phyloP scores from a whole-genome alignment of 2,329 filamentous ascomycete genomes.

The Fusarium napiforme region DNA sequence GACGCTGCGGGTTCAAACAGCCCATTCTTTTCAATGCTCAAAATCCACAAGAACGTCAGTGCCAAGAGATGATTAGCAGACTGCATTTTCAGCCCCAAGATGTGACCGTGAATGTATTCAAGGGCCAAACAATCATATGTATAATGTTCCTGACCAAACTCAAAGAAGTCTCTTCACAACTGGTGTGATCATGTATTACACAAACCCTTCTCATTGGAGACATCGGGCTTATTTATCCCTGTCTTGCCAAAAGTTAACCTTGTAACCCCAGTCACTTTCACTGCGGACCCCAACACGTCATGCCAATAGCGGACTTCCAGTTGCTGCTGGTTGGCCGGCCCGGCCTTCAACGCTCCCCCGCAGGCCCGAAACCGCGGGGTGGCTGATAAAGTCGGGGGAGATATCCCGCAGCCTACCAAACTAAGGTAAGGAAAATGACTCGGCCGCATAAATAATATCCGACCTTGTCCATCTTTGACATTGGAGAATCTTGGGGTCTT shows the following conservation, averaged over 20 bases:
- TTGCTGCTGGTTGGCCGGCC: slow-evolving; percentile 21
- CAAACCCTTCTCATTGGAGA: not conserved
- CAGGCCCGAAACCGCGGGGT: slow-evolving; percentile 39
- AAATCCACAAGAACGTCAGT: slow-evolving; percentile 12
- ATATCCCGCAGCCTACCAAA: not conserved
- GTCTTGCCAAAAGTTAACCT: slow-evolving; percentile 8
- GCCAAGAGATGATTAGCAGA: not conserved
- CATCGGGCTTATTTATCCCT: not conserved
- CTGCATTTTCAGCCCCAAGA: not conserved
- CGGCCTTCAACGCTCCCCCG: slow-evolving; percentile 21
- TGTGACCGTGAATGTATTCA: not conserved
- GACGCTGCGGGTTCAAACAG: slow-evolving; percentile 1
- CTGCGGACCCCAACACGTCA: slow-evolving; percentile 25
- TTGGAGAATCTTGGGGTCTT: not conserved
- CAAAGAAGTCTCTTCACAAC: not conserved
- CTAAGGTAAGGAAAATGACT: not conserved
- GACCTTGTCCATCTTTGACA: not conserved
- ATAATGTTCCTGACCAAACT: not conserved
- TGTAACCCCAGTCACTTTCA: not conserved
- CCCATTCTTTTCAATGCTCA: not conserved
- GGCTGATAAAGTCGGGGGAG: slow-evolving; percentile 32
- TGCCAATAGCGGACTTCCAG: slow-evolving; percentile 14
- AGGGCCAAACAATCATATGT: not conserved
- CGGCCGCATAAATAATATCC: not conserved
- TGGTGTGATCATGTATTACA: not conserved